Base-by-base conservation (phyloP, 2,329 filamentous ascomycete species). In the Tolypocladium album region DNA sequence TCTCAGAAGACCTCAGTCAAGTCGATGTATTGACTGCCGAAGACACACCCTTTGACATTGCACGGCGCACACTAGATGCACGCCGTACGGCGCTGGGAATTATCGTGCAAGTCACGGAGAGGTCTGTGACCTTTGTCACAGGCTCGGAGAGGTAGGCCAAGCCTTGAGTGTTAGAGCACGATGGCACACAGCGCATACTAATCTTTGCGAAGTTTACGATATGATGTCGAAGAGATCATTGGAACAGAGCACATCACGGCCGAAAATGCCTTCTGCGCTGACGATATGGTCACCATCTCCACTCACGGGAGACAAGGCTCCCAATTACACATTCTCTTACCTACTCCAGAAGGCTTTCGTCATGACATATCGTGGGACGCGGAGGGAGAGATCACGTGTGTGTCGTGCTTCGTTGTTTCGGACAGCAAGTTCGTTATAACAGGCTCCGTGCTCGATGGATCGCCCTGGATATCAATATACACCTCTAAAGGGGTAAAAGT, bases 41-140 rank as follows among this genome's bases (percentile, higher is more conserved):
- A 8, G 64, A 67, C 2, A 74, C 75, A 0, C 70, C 72, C 11
- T 83, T 86, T 61, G 83, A 87, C 65, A 68, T 81, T 20, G 70
- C 71, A 2, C 80, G 77, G 4, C 75, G 79, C 53, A 88, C 85
- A 0, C 70, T 87, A 34, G 75, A 76, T 24, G 75, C 78, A 15
- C 68, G 70, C 3, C 72, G 75, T 39, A 66, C 73, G 13, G 65
- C 70, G 6, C 68, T 72, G 3, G 71, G 72, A 1, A 69, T 67
- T 1, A 73, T 81, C 6, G 69, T 84, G 2, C 85, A 88, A 65
- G 73, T 86, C 4, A 86, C 84, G 0, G 79, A 82, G 58, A 70
- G 68, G 38, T 74, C 67, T 22, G 69, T 81, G 3, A 77, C 76
- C 9, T 65, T 82, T 52, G 63, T 76, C 20, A 70, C 68, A 3